phyloP scores from a whole-genome alignment of 2,329 filamentous ascomycete genomes.

The Chrysosphaeria jannelii region DNA sequence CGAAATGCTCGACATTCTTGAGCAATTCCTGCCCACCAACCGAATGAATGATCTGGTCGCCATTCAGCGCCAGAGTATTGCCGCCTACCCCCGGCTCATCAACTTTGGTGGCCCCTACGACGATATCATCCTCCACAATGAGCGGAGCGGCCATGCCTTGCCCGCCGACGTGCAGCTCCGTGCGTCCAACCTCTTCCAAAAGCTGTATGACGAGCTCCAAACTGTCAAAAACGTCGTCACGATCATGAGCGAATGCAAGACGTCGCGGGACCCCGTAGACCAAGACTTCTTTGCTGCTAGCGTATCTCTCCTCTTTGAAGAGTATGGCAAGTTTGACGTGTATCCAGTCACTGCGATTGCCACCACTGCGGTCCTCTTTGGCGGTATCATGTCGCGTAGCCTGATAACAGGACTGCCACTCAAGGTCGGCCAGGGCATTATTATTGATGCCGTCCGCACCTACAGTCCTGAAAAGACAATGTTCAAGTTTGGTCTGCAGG shows the following conservation, averaged over 20 bases:
- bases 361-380: slow-evolving; percentile 86
- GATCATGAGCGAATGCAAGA: slow-evolving; percentile 62
- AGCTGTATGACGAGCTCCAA: slow-evolving; percentile 83
- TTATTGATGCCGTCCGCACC: slow-evolving; percentile 80
- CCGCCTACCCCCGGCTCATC: slow-evolving; percentile 75
- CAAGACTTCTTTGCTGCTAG: slow-evolving; percentile 96
- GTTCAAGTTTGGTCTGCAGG: slow-evolving; percentile 95
- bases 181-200: slow-evolving; percentile 95
- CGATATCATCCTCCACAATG: slow-evolving; percentile 67
- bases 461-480: slow-evolving; percentile 60
- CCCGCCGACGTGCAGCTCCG: slow-evolving; percentile 52
- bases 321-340: slow-evolving; percentile 82
- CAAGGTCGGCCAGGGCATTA: slow-evolving; percentile 88
- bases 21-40: slow-evolving; percentile 28
- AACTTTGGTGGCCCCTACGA: slow-evolving; percentile 89
- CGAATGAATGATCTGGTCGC: slow-evolving; percentile 39
- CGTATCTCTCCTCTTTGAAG: slow-evolving; percentile 92
- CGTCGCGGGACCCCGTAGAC: slow-evolving; percentile 52
- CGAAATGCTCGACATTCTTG: slow-evolving; percentile 48
- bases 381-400: slow-evolving; percentile 82
- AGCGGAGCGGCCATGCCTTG: slow-evolving; percentile 51
- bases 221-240: slow-evolving; percentile 66
- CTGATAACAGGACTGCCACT: slow-evolving; percentile 72
- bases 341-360: slow-evolving; percentile 91
- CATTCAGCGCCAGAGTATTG: slow-evolving; percentile 67